phyloP scores from a whole-genome alignment of 805 yeast genomes.

The Ogataea angusta region DNA sequence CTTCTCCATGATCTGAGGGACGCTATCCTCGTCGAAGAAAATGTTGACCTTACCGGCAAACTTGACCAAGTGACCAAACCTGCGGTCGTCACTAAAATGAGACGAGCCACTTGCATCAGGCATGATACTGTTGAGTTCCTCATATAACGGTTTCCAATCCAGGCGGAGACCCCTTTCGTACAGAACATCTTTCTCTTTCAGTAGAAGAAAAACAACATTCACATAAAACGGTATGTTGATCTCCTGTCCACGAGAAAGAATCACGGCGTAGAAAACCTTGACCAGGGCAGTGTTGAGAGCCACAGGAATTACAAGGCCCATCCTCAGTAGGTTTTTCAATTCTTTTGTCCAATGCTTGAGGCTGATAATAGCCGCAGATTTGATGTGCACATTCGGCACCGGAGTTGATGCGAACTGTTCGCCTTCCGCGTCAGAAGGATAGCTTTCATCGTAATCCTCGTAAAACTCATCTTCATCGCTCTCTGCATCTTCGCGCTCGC shows the following conservation, averaged over 20 bases:
- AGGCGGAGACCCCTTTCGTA: slow-evolving; percentile 40
- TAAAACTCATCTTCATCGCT: slow-evolving; percentile 35
- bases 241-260: slow-evolving; percentile 70
- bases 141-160: slow-evolving; percentile 49
- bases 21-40: slow-evolving; percentile 48
- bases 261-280: slow-evolving; percentile 65
- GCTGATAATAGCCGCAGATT: slow-evolving; percentile 69
- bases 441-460: slow-evolving; percentile 38
- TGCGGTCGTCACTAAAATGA: slow-evolving; percentile 46
- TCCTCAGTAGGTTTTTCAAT: slow-evolving; percentile 68
- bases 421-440: slow-evolving; percentile 43
- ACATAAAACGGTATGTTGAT: slow-evolving; percentile 58
- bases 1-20: slow-evolving; percentile 49
- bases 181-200: slow-evolving; percentile 45
- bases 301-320: slow-evolving; percentile 79
- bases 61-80: slow-evolving; percentile 45
- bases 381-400: slow-evolving; percentile 60
- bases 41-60: slow-evolving; percentile 52
- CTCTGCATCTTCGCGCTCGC: slow-evolving; percentile 33
- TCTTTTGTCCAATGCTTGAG: slow-evolving; percentile 88
- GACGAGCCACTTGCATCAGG: slow-evolving; percentile 48
- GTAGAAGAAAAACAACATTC: slow-evolving; percentile 56
- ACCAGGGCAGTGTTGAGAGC: slow-evolving; percentile 57
- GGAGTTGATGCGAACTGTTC: slow-evolving; percentile 38
- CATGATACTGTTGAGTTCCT: slow-evolving; percentile 35